A percentile compares a stretch with the other conserved stretches of the same genome.
Conservation (phyloP, 305 asterid genomes). For the Solanum hybrid region DNA sequence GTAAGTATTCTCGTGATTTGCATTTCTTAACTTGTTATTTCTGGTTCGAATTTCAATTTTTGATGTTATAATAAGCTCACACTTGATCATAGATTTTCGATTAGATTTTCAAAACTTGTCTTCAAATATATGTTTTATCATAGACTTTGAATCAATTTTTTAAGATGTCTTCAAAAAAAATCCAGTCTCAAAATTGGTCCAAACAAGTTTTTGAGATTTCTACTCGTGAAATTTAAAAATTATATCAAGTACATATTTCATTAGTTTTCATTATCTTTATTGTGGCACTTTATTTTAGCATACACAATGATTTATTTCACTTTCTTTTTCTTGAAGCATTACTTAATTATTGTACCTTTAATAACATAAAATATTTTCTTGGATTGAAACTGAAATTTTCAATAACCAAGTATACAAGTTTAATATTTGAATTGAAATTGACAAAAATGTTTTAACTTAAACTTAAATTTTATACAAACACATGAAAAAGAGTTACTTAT, state of each 20-base stretch:
- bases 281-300: background rate
- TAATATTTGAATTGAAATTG: background rate
- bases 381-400: background rate
- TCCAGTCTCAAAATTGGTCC: too few species aligned
- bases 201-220: too few species aligned
- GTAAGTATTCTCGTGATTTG: background rate
- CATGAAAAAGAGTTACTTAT: background rate
- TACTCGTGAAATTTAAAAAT: too few species aligned
- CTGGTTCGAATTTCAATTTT: background rate
- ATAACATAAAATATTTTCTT: too few species aligned
- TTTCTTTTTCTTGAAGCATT: background rate
- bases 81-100: background rate
- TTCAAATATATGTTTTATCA: too few species aligned
- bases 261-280: too few species aligned
- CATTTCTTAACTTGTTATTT: background rate
- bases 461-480: background rate
- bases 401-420: too few species aligned
- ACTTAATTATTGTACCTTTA: background rate
- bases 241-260: background rate
- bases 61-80: background rate
- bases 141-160: too few species aligned
- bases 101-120: too few species aligned
- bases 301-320: too few species aligned
- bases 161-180: too few species aligned
- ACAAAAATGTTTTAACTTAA: background rate